phyloP scores from a whole-genome alignment of 352 stramenopile species.

The Phytophthora kernoviae region DNA sequence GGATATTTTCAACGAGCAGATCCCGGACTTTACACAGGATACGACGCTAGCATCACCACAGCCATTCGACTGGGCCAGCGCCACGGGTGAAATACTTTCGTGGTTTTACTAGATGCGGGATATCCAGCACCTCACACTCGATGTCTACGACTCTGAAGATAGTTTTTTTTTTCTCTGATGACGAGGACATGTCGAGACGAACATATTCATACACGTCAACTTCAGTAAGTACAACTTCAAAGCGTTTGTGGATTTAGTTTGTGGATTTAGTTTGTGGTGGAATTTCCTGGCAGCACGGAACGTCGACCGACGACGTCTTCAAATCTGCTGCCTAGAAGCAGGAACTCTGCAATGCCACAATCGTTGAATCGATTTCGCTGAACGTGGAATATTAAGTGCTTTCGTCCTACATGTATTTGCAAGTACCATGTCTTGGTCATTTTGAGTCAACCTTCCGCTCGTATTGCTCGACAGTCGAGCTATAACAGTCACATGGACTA shows the following conservation, averaged over 20 bases:
- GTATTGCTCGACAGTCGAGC: background rate
- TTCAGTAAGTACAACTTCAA: slow-evolving; percentile 3
- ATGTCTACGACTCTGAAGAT: slow-evolving; percentile 7
- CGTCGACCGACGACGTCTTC: background rate
- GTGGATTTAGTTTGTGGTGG: slow-evolving; percentile 1
- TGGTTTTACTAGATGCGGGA: slow-evolving; percentile 40
- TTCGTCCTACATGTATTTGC: background rate
- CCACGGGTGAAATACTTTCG: slow-evolving; percentile 35
- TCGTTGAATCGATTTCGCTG: background rate
- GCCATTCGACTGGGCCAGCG: slow-evolving; percentile 25
- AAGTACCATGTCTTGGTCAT: background rate
- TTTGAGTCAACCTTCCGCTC: background rate
- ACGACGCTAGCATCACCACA: slow-evolving; percentile 9
- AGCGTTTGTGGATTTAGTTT: slow-evolving; percentile 31
- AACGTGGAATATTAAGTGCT: background rate
- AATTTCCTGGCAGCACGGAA: background rate
- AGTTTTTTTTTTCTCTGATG: background rate
- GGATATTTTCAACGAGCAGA: slow-evolving; percentile 37
- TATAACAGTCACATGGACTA: background rate
- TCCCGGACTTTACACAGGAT: slow-evolving; percentile 36
- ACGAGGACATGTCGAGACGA: slow-evolving; percentile 13
- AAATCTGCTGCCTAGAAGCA: background rate
- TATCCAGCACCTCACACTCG: background rate
- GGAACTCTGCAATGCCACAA: background rate
- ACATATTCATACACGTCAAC: slow-evolving; percentile 18